phyloP scores from a whole-genome alignment of 1,284 basidiomycete genomes.

The Amylostereum chailletii region DNA sequence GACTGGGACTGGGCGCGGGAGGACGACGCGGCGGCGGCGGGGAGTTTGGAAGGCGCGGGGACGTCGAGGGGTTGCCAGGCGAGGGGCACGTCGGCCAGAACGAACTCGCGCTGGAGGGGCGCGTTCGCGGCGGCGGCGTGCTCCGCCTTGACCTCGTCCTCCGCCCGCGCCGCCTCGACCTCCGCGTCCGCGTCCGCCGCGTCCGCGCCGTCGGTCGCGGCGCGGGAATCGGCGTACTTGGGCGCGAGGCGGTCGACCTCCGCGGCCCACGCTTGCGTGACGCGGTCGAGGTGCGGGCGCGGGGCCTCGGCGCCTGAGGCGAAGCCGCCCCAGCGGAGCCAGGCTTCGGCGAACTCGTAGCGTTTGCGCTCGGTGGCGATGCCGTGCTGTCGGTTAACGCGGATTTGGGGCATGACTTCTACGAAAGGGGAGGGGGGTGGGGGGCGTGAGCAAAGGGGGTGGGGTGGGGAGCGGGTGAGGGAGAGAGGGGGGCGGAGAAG shows the following conservation, averaged over 20 bases:
- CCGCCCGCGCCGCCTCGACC: too few species aligned
- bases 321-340: slow-evolving; percentile 10
- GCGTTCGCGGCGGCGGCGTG: too few species aligned
- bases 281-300: slow-evolving; percentile 1
- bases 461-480: neutral
- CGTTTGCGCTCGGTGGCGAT: too few species aligned
- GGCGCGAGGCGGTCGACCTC: slow-evolving; percentile 2
- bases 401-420: neutral
- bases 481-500: neutral
- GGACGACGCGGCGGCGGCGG: neutral
- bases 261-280: slow-evolving; percentile 6
- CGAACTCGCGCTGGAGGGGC: too few species aligned
- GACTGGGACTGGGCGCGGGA: neutral
- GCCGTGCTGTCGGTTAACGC: too few species aligned
- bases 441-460: neutral
- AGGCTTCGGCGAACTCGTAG: slow-evolving; percentile 1
- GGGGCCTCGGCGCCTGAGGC: neutral
- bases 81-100: too few species aligned
- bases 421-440: neutral
- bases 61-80: too few species aligned
- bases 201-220: too few species aligned
- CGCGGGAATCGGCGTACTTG: too few species aligned
- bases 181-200: too few species aligned
- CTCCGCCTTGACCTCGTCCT: too few species aligned
- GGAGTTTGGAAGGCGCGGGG: neutral